Percentiles rank a stretch among this genome's conserved stretches.
Evolutionary conservation across 352 stramenopile species (phyloP).

Genomic region (Globisporangium barbulae): DNA sequence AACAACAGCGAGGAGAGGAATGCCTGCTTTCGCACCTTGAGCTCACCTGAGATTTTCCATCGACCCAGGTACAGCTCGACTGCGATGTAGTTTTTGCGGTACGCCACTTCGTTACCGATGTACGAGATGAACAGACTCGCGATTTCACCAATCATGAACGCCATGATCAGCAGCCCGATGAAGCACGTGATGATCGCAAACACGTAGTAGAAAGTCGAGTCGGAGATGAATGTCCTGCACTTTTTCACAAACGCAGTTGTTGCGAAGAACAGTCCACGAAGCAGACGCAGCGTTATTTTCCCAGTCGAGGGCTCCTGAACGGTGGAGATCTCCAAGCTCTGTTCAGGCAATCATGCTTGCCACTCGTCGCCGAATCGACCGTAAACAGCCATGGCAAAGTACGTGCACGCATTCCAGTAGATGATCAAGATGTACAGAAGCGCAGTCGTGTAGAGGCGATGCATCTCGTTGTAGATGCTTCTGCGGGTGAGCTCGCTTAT

Average conservation of each 20-base stretch:
- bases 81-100: constrained; percentile 67
- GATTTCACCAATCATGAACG: constrained; percentile 74
- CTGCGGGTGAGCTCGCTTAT: constrained; percentile 59
- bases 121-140: constrained; percentile 70
- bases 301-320: constrained; percentile 12
- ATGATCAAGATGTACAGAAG: constrained; percentile 55
- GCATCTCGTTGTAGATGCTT: constrained; percentile 59
- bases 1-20: constrained; percentile 67
- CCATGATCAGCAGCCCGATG: constrained; percentile 49
- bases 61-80: constrained; percentile 55
- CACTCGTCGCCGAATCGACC: constrained; percentile 42
- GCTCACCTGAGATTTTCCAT: constrained; percentile 40
- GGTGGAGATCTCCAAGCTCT: constrained; percentile 21
- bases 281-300: constrained; percentile 29
- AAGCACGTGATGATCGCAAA: constrained; percentile 58
- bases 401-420: constrained; percentile 57
- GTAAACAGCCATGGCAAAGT: constrained; percentile 49
- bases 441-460: constrained; percentile 41
- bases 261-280: constrained; percentile 55
- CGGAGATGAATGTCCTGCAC: constrained; percentile 44
- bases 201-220: constrained; percentile 37
- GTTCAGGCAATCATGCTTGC: constrained; percentile 45
- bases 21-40: constrained; percentile 41
- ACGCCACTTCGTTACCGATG: constrained; percentile 68
- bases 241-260: constrained; percentile 70